Evolutionary conservation across 2,329 filamentous ascomycete genomes (phyloP).

Genomic region (Lecanosticta acicola): DNA sequence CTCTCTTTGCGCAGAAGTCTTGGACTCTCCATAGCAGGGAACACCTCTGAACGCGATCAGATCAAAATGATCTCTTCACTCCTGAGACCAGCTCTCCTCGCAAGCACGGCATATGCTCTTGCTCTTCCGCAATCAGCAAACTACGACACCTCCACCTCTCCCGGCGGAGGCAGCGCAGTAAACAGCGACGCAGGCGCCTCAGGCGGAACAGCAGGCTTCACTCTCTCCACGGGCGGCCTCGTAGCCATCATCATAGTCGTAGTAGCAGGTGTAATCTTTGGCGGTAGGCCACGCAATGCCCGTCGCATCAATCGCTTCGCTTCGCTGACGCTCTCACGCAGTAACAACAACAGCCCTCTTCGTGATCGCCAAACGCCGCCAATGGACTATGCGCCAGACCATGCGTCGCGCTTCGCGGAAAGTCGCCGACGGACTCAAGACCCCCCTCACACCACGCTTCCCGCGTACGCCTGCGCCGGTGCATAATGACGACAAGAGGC

Average conservation of each 20-base stretch:
- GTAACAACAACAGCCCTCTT: constrained; percentile 64
- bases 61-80: background rate
- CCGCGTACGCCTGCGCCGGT: background rate
- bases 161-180: constrained; percentile 4
- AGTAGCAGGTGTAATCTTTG: constrained; percentile 54
- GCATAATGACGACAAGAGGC: constrained; percentile 11
- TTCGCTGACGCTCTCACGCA: constrained; percentile 27
- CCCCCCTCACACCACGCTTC: background rate
- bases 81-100: background rate
- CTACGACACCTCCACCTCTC: background rate
- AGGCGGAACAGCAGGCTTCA: constrained; percentile 52
- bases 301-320: no score
- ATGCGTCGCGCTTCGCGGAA: constrained; percentile 58
- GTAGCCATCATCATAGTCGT: constrained; percentile 72
- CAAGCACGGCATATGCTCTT: background rate
- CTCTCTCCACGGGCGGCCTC: constrained; percentile 62
- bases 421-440: constrained; percentile 27
- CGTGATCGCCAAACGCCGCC: constrained; percentile 75
- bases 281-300: constrained; percentile 55
- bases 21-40: no score
- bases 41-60: no score
- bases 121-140: background rate
- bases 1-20: no score
- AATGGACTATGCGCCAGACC: constrained; percentile 72
- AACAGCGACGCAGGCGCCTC: constrained; percentile 55